Percentiles rank a stretch among this genome's conserved stretches.
Conservation (phyloP, 129 eudicot species). For the Flaveria linearis region DNA sequence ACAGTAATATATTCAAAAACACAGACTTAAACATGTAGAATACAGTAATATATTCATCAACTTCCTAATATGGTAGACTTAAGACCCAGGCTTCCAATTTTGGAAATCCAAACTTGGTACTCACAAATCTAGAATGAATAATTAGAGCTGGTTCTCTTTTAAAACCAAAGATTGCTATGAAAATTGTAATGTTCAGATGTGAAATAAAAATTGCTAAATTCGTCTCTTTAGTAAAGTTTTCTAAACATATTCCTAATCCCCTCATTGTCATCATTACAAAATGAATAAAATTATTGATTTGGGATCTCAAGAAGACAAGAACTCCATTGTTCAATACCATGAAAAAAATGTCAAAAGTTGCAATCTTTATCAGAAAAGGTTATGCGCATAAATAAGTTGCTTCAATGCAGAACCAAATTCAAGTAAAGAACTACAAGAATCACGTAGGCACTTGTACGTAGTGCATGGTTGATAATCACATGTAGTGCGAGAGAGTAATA, state of each 20-base stretch:
- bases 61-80: background rate
- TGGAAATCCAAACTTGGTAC: slow-evolving; percentile 12
- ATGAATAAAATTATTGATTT: background rate
- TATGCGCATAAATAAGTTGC: too few species aligned
- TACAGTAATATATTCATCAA: background rate
- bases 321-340: background rate
- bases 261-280: background rate
- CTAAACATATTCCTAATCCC: background rate
- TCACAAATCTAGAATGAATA: background rate
- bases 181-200: background rate
- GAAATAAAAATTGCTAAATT: background rate
- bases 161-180: background rate
- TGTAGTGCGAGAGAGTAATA: background rate
- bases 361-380: background rate
- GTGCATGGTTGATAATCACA: background rate
- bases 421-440: background rate
- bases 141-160: background rate
- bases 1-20: background rate
- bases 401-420: background rate
- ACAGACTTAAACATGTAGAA: background rate
- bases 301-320: background rate
- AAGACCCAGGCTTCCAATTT: background rate
- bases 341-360: background rate
- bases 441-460: background rate
- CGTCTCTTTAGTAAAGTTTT: background rate